These are phyloP conservation scores for Mycena sanguinolenta DNA, from an alignment of 768 basidiomycete genomes.

Conservation along the genomic window DNA sequence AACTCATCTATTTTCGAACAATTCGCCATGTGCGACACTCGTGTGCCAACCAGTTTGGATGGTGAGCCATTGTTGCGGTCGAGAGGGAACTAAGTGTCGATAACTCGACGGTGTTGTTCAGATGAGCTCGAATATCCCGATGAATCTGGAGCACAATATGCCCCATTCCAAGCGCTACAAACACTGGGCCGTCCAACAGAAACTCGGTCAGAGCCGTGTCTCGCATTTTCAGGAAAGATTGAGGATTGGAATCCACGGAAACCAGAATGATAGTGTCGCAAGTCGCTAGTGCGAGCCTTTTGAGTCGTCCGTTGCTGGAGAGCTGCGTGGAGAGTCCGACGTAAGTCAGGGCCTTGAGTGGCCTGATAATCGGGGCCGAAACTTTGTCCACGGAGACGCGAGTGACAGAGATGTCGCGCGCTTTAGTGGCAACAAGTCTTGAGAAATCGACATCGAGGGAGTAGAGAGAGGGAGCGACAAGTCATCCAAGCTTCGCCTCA, in stretches of 20 bases:
- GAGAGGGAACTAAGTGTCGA: slow-evolving; percentile 19
- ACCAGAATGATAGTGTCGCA: slow-evolving; percentile 6
- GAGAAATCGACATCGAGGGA: slow-evolving; percentile 16
- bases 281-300: slow-evolving; percentile 17
- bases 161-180: slow-evolving; percentile 21
- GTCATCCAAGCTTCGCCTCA: too few relatives aligned
- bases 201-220: slow-evolving; percentile 4
- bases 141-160: slow-evolving; percentile 18
- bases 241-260: slow-evolving; percentile 7
- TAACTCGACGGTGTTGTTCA: slow-evolving; percentile 10
- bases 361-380: not conserved
- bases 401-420: slow-evolving; percentile 23
- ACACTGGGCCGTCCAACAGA: slow-evolving; percentile 5
- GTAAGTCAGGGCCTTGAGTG: not conserved
- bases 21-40: not conserved
- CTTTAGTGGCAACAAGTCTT: slow-evolving; percentile 9
- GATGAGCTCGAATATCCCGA: slow-evolving; percentile 7
- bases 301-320: slow-evolving; percentile 12
- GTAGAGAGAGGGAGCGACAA: not conserved
- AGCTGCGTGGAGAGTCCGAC: slow-evolving; percentile 23
- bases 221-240: not conserved
- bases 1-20: slow-evolving; percentile 11
- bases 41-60: slow-evolving; percentile 17
- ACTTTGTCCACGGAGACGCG: slow-evolving; percentile 11
- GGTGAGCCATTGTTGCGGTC: slow-evolving; percentile 16